Base-by-base conservation (phyloP, 257 asterid genomes). In the Cordia subcordata region DNA sequence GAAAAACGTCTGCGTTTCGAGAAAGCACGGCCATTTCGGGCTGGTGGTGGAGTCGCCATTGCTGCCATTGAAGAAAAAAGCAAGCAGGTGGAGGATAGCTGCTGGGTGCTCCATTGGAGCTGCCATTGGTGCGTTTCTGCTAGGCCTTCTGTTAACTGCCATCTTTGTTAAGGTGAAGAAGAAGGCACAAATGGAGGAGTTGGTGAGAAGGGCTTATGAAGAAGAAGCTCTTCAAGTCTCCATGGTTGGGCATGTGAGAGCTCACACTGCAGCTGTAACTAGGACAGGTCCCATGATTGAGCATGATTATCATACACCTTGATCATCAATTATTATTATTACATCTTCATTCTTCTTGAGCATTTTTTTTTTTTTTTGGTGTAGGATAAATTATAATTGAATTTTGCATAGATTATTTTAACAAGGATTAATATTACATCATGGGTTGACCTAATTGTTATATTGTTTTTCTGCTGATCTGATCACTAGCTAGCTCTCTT, bases 201-300 rank as follows among this genome's bases (percentile, higher is more conserved):
- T 84, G 76, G 97, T 77, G 67, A 78, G 99, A 21, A 72, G 84
- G 70, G 99, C 96, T 20, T 92, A 92, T 35, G 96, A 92, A 56
- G 99, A 92, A 69, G 99, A 92, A 76, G 99, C 99, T 32, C 65
- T 92, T 42, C 84, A 79, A 70, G 96, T 88, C 11, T 92, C 99
- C 14, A 92, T 92, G 99, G 99, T 84, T 21, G 99, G 96, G 0
- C 99, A 92, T 78, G 90, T 92, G 1, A 83, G 98, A 63, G 91
- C 95, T 57, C 77, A 74, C 4, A 81, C 84, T 11, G 96, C 95
- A 40, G 49, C 94, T 12, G 82, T 71, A 10, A 80, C 90, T 1
- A 76, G 98, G 47, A 85, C 96, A 22, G 58, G 69, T 67, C 94
- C 98, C 0, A 63, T 70, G 5, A 82, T 88, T 52, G 92, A 88